Evolutionary conservation across 2,329 filamentous ascomycete genomes (phyloP).

Genomic region (Trichoderma cornu-damae): DNA sequence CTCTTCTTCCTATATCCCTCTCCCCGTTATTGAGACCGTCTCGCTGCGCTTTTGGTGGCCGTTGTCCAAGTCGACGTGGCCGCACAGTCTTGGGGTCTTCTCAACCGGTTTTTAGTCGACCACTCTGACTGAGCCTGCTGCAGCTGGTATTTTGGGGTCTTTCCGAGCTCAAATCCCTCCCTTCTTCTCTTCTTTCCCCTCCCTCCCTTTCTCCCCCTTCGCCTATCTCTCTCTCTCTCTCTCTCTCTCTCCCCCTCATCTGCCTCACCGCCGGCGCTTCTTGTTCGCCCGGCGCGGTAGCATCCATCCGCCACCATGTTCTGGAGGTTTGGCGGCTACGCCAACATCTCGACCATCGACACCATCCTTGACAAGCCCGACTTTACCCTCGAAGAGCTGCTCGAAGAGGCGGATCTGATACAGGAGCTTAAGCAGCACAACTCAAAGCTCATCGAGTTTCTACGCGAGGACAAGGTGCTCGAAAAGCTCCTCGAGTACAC

Average conservation of each 20-base stretch:
- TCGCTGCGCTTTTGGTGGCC: not conserved
- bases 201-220: not conserved
- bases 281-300: conserved; percentile 31
- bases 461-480: conserved; percentile 81
- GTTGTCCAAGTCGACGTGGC: conserved; percentile 3
- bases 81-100: no score
- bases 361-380: conserved; percentile 95
- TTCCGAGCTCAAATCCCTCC: not conserved
- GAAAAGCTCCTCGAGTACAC: conserved; percentile 87
- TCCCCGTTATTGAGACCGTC: not conserved
- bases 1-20: not conserved
- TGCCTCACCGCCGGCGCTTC: conserved; percentile 30
- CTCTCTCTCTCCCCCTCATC: conserved; percentile 20
- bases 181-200: not conserved
- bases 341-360: conserved; percentile 94
- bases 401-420: conserved; percentile 93
- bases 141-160: conserved; percentile 4
- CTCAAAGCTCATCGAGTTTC: conserved; percentile 91
- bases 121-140: not conserved
- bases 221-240: conserved; percentile 14
- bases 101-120: not conserved
- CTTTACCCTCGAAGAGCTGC: conserved; percentile 89
- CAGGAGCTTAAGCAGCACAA: conserved; percentile 99
- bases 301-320: conserved; percentile 70
- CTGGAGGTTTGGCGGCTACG: conserved; percentile 98